A percentile compares a stretch with the other conserved stretches of the same genome.
Conservation (phyloP, 2,329 filamentous ascomycete genomes). For the Aschersonia sp. region DNA sequence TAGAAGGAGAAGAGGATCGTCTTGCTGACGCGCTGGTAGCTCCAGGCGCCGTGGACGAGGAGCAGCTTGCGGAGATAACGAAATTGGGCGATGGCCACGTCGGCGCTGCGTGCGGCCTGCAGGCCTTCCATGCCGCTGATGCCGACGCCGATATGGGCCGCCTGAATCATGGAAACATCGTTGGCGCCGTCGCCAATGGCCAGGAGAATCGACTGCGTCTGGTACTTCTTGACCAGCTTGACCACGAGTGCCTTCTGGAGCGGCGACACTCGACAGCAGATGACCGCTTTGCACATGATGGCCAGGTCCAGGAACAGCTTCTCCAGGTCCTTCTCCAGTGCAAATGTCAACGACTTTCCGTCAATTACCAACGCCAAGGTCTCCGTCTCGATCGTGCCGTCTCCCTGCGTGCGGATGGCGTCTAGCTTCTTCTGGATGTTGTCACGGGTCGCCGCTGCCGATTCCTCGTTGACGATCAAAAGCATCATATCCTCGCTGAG, state of each 20-base stretch:
- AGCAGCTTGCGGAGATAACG: slow-evolving; percentile 86
- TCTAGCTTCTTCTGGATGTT: slow-evolving; percentile 90
- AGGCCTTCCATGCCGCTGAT: slow-evolving; percentile 96
- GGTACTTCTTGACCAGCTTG: slow-evolving; percentile 87
- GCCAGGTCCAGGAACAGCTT: slow-evolving; percentile 88
- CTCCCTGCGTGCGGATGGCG: slow-evolving; percentile 72
- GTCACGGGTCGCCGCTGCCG: slow-evolving; percentile 61
- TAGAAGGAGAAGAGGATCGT: slow-evolving; percentile 98
- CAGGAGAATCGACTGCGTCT: slow-evolving; percentile 79
- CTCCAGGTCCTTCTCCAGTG: slow-evolving; percentile 85
- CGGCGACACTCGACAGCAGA: slow-evolving; percentile 93
- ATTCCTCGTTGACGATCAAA: slow-evolving; percentile 89
- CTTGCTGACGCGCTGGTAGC: slow-evolving; percentile 92
- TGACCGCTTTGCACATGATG: slow-evolving; percentile 95
- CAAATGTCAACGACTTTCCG: slow-evolving; percentile 86
- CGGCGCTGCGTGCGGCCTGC: slow-evolving; percentile 87
- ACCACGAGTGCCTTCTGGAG: slow-evolving; percentile 95
- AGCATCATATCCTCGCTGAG: slow-evolving; percentile 98
- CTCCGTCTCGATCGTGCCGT: slow-evolving; percentile 65
- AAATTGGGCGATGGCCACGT: slow-evolving; percentile 94
- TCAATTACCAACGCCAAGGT: slow-evolving; percentile 88
- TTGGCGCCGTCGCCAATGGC: slow-evolving; percentile 97
- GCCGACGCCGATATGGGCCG: slow-evolving; percentile 92
- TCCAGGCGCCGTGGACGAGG: slow-evolving; percentile 92
- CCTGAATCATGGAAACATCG: slow-evolving; percentile 99